Conservation (phyloP, 257 asterid genomes). For the Pogostemon cablin region DNA sequence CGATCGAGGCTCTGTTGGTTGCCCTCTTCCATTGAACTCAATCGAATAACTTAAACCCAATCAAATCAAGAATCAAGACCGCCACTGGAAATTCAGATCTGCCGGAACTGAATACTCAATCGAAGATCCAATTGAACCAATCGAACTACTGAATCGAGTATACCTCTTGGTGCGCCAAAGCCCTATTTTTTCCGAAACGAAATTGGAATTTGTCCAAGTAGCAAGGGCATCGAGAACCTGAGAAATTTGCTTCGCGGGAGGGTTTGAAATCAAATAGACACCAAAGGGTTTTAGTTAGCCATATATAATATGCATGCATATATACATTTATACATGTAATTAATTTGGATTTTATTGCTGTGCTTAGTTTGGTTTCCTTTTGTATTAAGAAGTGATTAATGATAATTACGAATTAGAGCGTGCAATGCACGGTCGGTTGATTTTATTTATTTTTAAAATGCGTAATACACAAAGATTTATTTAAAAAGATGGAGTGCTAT, state of each 20-base stretch:
- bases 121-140: conserved; percentile 41
- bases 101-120: conserved; percentile 36
- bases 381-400: background rate
- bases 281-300: conserved; percentile 45
- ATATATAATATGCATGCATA: conserved; percentile 31
- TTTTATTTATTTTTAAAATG: too few species aligned
- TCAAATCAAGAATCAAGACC: conserved; percentile 32
- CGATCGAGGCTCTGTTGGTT: conserved; percentile 64
- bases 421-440: too few species aligned
- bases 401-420: too few species aligned
- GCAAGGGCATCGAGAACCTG: conserved; percentile 29
- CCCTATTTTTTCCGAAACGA: conserved; percentile 19
- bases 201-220: conserved; percentile 29
- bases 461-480: too few species aligned
- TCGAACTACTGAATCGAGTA: conserved; percentile 32
- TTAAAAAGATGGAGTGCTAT: too few species aligned
- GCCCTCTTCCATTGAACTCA: conserved; percentile 65
- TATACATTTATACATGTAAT: background rate
- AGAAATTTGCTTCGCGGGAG: conserved; percentile 57
- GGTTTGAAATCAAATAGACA: conserved; percentile 54
- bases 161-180: conserved; percentile 13
- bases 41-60: conserved; percentile 36
- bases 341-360: background rate
- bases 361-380: background rate
- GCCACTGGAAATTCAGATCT: conserved; percentile 49